These are phyloP conservation scores for Zygoascus biomembranicola DNA, from an alignment of 805 yeast genomes.

Conservation along the genomic window DNA sequence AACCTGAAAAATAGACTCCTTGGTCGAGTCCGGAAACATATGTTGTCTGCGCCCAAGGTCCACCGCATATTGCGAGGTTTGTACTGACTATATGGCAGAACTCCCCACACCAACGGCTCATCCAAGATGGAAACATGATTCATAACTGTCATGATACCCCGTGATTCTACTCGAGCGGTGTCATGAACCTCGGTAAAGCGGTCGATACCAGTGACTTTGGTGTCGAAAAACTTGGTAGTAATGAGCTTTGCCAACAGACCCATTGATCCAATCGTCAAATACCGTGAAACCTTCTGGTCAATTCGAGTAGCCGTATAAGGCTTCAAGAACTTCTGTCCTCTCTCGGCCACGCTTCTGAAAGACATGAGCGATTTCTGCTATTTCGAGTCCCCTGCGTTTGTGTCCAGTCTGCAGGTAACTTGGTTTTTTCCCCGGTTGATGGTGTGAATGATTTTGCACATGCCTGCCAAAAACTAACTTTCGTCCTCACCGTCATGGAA, in stretches of 20 bases:
- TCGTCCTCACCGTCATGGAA: constrained; percentile 50
- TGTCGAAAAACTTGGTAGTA: constrained; percentile 53
- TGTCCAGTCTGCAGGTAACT: no score
- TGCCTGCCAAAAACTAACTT: neutral
- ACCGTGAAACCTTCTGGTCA: constrained; percentile 63
- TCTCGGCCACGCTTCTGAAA: constrained; percentile 12
- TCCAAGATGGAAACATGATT: constrained; percentile 69
- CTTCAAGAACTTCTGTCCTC: constrained; percentile 60
- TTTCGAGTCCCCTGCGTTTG: neutral
- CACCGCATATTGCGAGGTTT: constrained; percentile 69
- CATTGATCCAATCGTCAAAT: constrained; percentile 57
- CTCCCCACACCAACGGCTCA: constrained; percentile 87
- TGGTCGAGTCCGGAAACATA: constrained; percentile 50
- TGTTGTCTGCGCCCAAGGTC: constrained; percentile 91
- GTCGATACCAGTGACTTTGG: constrained; percentile 53
- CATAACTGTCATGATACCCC: constrained; percentile 80
- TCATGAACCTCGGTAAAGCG: constrained; percentile 55
- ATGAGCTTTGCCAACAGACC: constrained; percentile 57
- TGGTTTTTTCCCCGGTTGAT: no score
- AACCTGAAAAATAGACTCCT: constrained; percentile 55
- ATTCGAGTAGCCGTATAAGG: constrained; percentile 51
- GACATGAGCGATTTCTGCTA: constrained; percentile 11
- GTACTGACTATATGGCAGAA: constrained; percentile 59
- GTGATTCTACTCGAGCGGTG: constrained; percentile 54
- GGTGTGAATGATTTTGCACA: neutral